Base-by-base conservation (phyloP, 1,284 basidiomycete genomes). In the Ceratobasidium sp. region DNA sequence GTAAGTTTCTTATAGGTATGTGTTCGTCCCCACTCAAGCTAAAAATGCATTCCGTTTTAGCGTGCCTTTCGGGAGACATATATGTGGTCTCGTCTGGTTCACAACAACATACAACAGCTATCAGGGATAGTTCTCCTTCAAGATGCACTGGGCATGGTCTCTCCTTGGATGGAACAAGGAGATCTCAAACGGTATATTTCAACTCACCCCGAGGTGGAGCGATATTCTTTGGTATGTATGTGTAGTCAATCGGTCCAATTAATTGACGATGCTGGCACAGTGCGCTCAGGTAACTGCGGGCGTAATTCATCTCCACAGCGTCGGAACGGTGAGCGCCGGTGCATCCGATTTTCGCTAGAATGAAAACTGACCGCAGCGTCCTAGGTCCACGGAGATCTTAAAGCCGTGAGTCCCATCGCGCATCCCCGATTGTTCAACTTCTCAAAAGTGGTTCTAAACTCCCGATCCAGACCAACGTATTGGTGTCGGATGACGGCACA, bases 61-160 rank as follows among this genome's bases (percentile, higher is more conserved):
- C 36, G 36, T 41, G 36, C 11, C 6, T 5, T 41, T 4, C 36
- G 36, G 4, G 36, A 41, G 11, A 41, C 36, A 4, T 41, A 41
- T 41, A 41, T 2, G 5, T 57, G 53, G n/a, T 57, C 22, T 24
- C 6, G 7, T 8, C 6, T 17, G 8, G 6, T 27, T 2, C 22
- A 57, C 54, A 2, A 7, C n/a, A 60, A 44, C 22, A 6, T 57
- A 15, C 19, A 71, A 60, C 41, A 41, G 54, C 54, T 27, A 51
- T 51, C 3, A 2, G 31, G 50, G 5, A 41, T 41, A 41, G 36
- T 41, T 11, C 4, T 41, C 6, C 36, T 5, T 41, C 36, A 11
- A 11, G 36, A 41, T 41, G 6, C 6, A 4, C 53, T 56, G 5
- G 53, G 19, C 9, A 56, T 56, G 53, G 53, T 56, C 31, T 56